Percentiles rank a stretch among this genome's conserved stretches.
Evolutionary conservation across 176 grass and related monocot genomes (phyloP).

Genomic region (Aegilops tauschii): DNA sequence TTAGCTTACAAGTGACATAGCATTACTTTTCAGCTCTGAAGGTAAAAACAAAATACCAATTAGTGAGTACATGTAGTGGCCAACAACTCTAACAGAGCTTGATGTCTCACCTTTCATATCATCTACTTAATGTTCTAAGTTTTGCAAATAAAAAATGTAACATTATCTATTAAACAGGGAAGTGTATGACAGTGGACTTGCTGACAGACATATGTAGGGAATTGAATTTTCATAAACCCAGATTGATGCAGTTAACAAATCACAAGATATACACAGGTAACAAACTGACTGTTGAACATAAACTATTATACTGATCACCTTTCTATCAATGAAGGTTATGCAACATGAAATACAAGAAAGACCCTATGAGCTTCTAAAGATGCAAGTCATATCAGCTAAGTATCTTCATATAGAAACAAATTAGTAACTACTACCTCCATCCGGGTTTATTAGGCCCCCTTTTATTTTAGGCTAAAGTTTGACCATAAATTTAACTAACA

Average conservation of each 20-base stretch:
- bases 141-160: background rate
- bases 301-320: background rate
- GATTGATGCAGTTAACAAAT: background rate
- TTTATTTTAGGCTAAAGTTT: no score
- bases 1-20: background rate
- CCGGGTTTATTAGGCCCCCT: no score
- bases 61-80: background rate
- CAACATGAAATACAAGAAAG: background rate
- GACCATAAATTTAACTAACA: no score
- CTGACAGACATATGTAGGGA: background rate
- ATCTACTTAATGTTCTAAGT: background rate
- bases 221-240: slow-evolving; percentile 4
- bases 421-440: background rate
- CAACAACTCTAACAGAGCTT: background rate
- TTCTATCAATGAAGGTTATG: background rate
- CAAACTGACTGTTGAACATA: background rate
- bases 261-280: background rate
- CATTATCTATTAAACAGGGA: background rate
- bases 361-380: background rate
- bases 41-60: background rate
- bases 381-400: background rate
- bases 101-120: background rate
- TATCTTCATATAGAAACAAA: background rate
- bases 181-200: background rate
- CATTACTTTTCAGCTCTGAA: background rate